A percentile compares a stretch with the other conserved stretches of the same genome.
These are phyloP conservation scores for Haberlea rhodopensis DNA, from an alignment of 257 asterid genomes.

Conservation along the genomic window DNA sequence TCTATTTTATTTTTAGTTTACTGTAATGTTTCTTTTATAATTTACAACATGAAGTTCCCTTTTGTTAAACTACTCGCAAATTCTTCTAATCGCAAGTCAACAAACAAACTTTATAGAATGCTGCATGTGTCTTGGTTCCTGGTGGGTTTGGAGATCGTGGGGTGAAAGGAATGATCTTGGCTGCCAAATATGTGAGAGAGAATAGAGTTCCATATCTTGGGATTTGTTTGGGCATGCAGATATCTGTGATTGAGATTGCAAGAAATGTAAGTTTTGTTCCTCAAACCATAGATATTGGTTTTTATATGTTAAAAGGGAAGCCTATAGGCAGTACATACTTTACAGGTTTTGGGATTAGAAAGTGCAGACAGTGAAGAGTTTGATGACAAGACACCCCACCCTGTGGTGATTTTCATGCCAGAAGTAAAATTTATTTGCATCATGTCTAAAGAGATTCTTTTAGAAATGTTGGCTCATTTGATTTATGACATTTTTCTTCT, in stretches of 20 bases:
- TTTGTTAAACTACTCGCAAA: constrained; percentile 9
- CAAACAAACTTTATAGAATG: constrained; percentile 51
- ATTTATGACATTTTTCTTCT: constrained; percentile 18
- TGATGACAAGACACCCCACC: constrained; percentile 60
- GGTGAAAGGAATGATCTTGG: constrained; percentile 89
- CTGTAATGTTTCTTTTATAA: not conserved
- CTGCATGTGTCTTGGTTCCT: constrained; percentile 92
- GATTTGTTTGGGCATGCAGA: constrained; percentile 98
- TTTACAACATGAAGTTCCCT: no score
- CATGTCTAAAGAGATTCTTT: constrained; percentile 1
- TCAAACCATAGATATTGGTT: constrained; percentile 9
- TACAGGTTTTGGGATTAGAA: constrained; percentile 69
- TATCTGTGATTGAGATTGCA: constrained; percentile 86
- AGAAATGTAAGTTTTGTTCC: constrained; percentile 68
- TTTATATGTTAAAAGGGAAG: constrained; percentile 3
- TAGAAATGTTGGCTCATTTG: constrained; percentile 21
- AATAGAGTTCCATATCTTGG: constrained; percentile 84
- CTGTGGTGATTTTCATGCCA: constrained; percentile 95
- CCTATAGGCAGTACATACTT: constrained; percentile 14
- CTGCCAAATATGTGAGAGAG: constrained; percentile 95
- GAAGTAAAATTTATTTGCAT: constrained; percentile 57
- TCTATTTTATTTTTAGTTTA: not conserved
- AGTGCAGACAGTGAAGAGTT: constrained; percentile 86
- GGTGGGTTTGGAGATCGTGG: constrained; percentile 99
- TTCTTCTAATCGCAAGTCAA: constrained; percentile 18